Evolutionary conservation across 2,329 filamentous ascomycete species (phyloP).

Genomic region (Fusarium sp.): DNA sequence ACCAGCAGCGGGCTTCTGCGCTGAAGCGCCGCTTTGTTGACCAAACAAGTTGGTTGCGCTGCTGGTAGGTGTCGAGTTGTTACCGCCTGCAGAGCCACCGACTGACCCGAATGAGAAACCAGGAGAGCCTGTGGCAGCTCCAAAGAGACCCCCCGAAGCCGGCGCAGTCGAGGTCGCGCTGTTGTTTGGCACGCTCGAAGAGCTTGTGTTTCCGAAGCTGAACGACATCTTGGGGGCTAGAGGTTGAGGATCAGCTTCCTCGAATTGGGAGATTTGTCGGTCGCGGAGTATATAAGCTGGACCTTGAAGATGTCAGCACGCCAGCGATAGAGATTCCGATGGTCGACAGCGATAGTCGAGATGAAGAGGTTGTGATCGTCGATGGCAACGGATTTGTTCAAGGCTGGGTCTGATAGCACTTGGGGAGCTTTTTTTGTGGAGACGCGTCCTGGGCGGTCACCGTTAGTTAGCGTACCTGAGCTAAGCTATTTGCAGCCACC

Average conservation of each 20-base stretch:
- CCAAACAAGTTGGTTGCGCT: constrained; percentile 49
- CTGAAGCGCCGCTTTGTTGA: constrained; percentile 44
- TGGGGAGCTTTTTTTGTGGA: constrained; percentile 47
- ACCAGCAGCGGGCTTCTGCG: constrained; percentile 45
- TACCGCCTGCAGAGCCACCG: constrained; percentile 41
- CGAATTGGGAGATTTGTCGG: constrained; percentile 28
- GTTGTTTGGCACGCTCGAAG: constrained; percentile 49
- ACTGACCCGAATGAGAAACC: constrained; percentile 56
- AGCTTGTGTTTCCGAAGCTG: constrained; percentile 51
- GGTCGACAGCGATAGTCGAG: constrained; percentile 22
- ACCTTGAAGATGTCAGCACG: constrained; percentile 11
- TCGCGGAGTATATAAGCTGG: constrained; percentile 17
- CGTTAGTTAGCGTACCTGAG: constrained; percentile 9
- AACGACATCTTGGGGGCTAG: constrained; percentile 52
- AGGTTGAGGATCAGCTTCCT: constrained; percentile 36
- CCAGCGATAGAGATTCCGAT: constrained; percentile 6
- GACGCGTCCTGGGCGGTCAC: constrained; percentile 24
- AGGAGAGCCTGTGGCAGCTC: constrained; percentile 48
- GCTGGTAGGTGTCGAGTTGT: constrained; percentile 46
- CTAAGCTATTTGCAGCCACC: constrained; percentile 15
- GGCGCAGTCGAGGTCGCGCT: constrained; percentile 53
- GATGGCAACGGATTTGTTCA: constrained; percentile 39
- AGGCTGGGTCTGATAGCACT: constrained; percentile 31
- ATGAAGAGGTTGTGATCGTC: constrained; percentile 33
- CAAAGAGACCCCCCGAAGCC: constrained; percentile 57